Evolutionary conservation across 345 rosid genomes (phyloP), one percentile per base, ranked within the genome.

Genomic region (Nephelium lappaceum): DNA sequence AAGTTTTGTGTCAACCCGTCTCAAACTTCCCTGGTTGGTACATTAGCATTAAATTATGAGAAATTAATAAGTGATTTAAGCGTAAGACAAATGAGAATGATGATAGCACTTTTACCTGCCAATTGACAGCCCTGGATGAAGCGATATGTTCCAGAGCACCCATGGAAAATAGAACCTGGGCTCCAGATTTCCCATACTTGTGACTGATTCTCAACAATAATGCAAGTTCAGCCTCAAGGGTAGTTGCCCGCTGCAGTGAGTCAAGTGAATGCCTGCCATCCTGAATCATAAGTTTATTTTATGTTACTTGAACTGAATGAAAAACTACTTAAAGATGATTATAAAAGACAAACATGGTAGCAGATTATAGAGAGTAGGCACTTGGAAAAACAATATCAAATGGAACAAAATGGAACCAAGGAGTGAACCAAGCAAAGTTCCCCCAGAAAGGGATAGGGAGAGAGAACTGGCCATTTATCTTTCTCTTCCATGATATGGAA

Each of bases 161-260:
- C 98, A 95, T 95, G 66, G 97, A 91, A 83, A 93, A 91, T 66
- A 95, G 84, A 77, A 95, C 93, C 83, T 91, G 96, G 24, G 96
- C 93, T 78, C 99, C 99, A 57, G 98, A 87, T 85, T 93, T 95
- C 60, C 98, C 95, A 79, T 93, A 95, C 77, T 91, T 95, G 85
- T 91, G 91, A 83, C 97, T 90, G 78, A 95, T 92, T 85, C 99
- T 91, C 81, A 93, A 80, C 58, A 95, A 86, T 69, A 95, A 83
- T 62, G 96, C 92, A 57, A 95, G 80, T 82, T 93, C 92, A 84
- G 98, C 96, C 84, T 93, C 96, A 71, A 93, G 87, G 55, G 95
- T 90, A 86, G 89, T 91, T 75, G 96, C 93, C 74, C 91, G 91
- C 83, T 93, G 99, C 86, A 89, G 83, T 36, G 93, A 87, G 78